Percentiles rank a stretch among this genome's conserved stretches.
Evolutionary conservation across 805 yeast species (phyloP).

Genomic region (Candida ulmi): DNA sequence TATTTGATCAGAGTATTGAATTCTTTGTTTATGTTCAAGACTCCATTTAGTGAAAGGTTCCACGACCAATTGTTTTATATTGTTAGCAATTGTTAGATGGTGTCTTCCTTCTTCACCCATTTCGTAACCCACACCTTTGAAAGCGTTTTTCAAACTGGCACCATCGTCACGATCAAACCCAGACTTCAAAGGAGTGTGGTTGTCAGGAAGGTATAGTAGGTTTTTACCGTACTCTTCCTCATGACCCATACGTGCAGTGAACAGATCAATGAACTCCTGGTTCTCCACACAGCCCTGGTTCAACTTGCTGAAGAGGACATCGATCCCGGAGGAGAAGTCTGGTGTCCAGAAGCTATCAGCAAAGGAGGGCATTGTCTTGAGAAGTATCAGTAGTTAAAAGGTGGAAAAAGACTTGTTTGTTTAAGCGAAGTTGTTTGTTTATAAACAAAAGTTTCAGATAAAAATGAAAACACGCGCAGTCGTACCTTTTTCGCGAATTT

Average conservation of each 20-base stretch:
- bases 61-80: conserved; percentile 54
- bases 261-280: conserved; percentile 58
- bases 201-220: conserved; percentile 35
- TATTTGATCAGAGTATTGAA: conserved; percentile 53
- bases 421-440: too few relatives aligned
- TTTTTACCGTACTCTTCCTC: conserved; percentile 62
- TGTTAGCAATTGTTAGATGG: conserved; percentile 57
- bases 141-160: conserved; percentile 58
- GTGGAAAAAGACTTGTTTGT: too few relatives aligned
- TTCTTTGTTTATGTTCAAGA: conserved; percentile 60
- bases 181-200: conserved; percentile 30
- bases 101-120: conserved; percentile 52
- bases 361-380: conserved; percentile 42
- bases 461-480: too few relatives aligned
- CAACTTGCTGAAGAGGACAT: conserved; percentile 45
- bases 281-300: conserved; percentile 65
- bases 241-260: conserved; percentile 65
- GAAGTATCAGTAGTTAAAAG: too few relatives aligned
- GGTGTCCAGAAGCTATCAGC: conserved; percentile 75
- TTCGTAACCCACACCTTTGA: conserved; percentile 47
- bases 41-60: conserved; percentile 75
- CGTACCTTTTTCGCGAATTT: too few relatives aligned
- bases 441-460: background rate
- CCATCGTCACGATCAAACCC: conserved; percentile 56
- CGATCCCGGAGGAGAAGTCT: conserved; percentile 51